Evolutionary conservation across 352 stramenopile genomes (phyloP).

Genomic region (Halophytophthora batemanensis): DNA sequence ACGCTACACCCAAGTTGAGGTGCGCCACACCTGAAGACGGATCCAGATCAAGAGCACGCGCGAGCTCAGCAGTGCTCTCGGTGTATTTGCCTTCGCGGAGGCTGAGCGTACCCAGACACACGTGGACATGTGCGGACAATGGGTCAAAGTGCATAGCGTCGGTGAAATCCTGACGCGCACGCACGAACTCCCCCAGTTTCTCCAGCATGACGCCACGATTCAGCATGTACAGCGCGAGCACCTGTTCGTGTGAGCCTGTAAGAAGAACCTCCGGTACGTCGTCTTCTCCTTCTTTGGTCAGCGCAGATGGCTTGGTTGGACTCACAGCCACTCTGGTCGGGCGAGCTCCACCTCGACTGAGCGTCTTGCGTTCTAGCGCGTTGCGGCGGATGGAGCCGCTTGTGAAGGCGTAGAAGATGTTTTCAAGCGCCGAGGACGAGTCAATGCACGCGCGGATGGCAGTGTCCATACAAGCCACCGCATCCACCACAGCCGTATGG

Average conservation of each 20-base stretch:
- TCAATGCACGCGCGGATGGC: constrained; percentile 56
- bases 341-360: constrained; percentile 19
- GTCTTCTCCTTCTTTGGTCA: constrained; percentile 15
- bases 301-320: not conserved
- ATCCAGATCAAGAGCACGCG: constrained; percentile 45
- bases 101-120: constrained; percentile 63
- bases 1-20: constrained; percentile 56
- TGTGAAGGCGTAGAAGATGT: constrained; percentile 66
- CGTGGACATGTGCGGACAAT: constrained; percentile 45
- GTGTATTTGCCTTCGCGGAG: constrained; percentile 37
- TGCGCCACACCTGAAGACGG: constrained; percentile 49
- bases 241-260: constrained; percentile 58
- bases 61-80: constrained; percentile 34
- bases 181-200: constrained; percentile 38
- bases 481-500: constrained; percentile 24
- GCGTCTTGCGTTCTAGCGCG: constrained; percentile 50
- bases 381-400: constrained; percentile 49
- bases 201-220: constrained; percentile 72
- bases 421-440: constrained; percentile 52
- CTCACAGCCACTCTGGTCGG: too few species aligned
- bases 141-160: constrained; percentile 70
- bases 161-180: constrained; percentile 51
- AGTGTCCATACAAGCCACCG: constrained; percentile 50
- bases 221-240: constrained; percentile 64
- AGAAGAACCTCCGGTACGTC: constrained; percentile 20